Base-by-base conservation (phyloP, 176 grass and related monocot genomes). In the Paspalum vaginatum region DNA sequence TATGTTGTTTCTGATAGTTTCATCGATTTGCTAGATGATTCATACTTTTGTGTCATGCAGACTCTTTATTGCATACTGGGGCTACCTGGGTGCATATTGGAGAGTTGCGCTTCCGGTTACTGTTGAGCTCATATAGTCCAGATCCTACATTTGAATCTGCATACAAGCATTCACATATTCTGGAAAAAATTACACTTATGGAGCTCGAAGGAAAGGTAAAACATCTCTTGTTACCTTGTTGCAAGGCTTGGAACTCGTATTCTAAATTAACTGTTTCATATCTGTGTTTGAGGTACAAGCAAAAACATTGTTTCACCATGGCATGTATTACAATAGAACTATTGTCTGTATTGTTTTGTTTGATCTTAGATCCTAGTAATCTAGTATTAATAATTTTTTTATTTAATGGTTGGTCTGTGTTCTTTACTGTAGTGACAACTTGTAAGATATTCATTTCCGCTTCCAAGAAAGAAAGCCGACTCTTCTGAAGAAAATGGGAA, bases 31-130 rank as follows among this genome's bases (percentile, higher is more conserved):
- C 22, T 62, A 39, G 14, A 20, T 40, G 11, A 60, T 38, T 32
- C 61, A 3, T 40, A 58, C 20, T 17, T 86, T 55, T 84, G 11
- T 63, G 20, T 75, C 48, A 25, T 87, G 67, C 90, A 98, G 95
- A 87, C 75, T 88, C 76, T 64, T 79, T 94, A 48, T 85, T 88
- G 72, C 91, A 98, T 84, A 86, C 90, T 78, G 95, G 95, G 32
- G 85, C 85, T 89, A 90, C 92, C 14, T 98, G 95, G 95, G 73
- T 98, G 27, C 92, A 87, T 85, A 85, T 98, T 87, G 95, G 95
- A 49, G 74, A 82, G 61, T 82, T 98, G 70, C 87, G 95, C 39
- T 98, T 94, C 63, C 76, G 84, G 79, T 63, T 98, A 81, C 78
- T 98, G 83, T 81, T 90, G 81, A 87, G 83, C 26, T 88, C 90